Conservation (phyloP, 225 moss, liverwort and hornwort genomes). For the Polytrichum commune region DNA sequence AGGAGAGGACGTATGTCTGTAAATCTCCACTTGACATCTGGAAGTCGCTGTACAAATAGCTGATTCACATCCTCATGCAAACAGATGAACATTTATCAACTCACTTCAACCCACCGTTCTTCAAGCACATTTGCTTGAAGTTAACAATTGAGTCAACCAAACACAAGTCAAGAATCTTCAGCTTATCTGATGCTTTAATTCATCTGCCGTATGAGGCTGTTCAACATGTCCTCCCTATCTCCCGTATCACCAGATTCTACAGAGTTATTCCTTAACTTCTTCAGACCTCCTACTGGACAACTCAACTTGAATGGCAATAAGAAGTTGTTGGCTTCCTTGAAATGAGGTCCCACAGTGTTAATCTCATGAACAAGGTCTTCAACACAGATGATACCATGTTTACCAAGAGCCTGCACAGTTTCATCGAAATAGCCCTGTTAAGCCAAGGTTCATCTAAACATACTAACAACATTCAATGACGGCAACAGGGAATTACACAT, state of each 20-base stretch:
- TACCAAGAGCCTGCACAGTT: constrained; percentile 39
- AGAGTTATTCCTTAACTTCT: constrained; percentile 44
- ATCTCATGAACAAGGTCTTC: constrained; percentile 59
- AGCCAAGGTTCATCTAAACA: not conserved
- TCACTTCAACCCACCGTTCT: too few relatives aligned
- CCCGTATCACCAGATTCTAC: constrained; percentile 54
- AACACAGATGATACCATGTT: constrained; percentile 49
- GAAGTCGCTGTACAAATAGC: too few relatives aligned
- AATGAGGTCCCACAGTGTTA: constrained; percentile 44
- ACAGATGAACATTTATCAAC: too few relatives aligned
- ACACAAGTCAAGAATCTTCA: too few relatives aligned
- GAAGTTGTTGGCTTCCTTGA: constrained; percentile 61
- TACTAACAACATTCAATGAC: not conserved
- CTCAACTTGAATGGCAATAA: constrained; percentile 64
- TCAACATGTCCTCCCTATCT: constrained; percentile 53
- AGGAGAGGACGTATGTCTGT: too few relatives aligned
- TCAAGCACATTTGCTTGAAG: too few relatives aligned
- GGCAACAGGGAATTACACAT: not conserved
- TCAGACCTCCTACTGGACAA: constrained; percentile 41
- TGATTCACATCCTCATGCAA: too few relatives aligned
- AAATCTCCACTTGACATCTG: too few relatives aligned
- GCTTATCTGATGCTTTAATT: constrained; percentile 16
- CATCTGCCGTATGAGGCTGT: constrained; percentile 55
- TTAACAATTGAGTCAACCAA: too few relatives aligned
- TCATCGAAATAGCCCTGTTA: not conserved